Evolutionary conservation across 495 filamentous ascomycete genomes (phyloP).

Genomic region (Hypoxylon fuscum): DNA sequence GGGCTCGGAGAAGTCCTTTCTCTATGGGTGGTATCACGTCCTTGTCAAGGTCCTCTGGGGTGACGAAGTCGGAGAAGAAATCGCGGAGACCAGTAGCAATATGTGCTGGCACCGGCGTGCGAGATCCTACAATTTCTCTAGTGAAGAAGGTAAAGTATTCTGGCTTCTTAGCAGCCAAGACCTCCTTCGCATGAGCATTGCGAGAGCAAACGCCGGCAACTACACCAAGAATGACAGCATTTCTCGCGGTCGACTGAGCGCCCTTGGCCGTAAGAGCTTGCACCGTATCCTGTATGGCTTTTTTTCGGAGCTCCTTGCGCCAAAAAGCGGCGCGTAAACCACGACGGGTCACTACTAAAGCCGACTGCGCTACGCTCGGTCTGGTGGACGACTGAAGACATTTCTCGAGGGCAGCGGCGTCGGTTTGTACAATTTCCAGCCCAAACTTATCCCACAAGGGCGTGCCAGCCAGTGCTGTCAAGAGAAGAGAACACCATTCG

Average conservation of each 20-base stretch:
- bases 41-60: constrained; percentile 74
- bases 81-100: constrained; percentile 78
- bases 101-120: constrained; percentile 73
- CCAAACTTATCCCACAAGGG: constrained; percentile 72
- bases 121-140: constrained; percentile 85
- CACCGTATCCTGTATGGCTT: constrained; percentile 70
- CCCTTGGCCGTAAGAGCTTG: constrained; percentile 71
- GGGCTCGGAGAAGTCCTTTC: constrained; percentile 85
- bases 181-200: constrained; percentile 62
- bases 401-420: constrained; percentile 77
- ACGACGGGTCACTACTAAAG: constrained; percentile 75
- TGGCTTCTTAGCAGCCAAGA: constrained; percentile 71
- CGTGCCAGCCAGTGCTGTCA: constrained; percentile 66
- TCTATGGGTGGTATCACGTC: constrained; percentile 85
- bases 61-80: constrained; percentile 82
- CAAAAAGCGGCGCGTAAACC: constrained; percentile 75
- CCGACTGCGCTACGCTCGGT: constrained; percentile 67
- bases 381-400: constrained; percentile 72
- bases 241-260: constrained; percentile 66
- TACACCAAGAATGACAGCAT: constrained; percentile 81
- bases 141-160: constrained; percentile 81
- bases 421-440: constrained; percentile 64
- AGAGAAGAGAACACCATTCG: constrained; percentile 83
- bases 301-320: constrained; percentile 62
- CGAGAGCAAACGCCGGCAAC: constrained; percentile 86